A percentile compares a stretch with the other conserved stretches of the same genome.
Evolutionary conservation across 768 basidiomycete genomes (phyloP).

Genomic region (Saitozyma sp.): DNA sequence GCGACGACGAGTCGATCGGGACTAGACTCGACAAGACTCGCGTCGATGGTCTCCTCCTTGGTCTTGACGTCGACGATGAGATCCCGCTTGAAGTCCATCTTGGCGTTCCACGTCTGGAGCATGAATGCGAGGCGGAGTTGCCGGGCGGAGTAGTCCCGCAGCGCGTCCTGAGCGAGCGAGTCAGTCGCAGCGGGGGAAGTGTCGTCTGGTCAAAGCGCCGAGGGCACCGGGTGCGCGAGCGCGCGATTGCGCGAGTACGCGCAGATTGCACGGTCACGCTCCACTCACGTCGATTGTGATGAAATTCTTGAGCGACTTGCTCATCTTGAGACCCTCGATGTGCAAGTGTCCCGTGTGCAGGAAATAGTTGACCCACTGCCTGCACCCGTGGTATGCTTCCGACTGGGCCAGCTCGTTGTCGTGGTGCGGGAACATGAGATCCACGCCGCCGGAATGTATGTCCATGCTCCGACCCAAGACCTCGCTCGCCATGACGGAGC

Average conservation of each 20-base stretch:
- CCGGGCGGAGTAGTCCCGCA: conserved; percentile 76
- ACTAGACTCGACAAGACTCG: conserved; percentile 53
- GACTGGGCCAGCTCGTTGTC: conserved; percentile 98
- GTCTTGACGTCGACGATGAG: conserved; percentile 80
- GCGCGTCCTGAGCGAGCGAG: conserved; percentile 67
- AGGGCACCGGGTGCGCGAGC: no score
- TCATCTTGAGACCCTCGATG: conserved; percentile 98
- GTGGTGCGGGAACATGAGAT: conserved; percentile 98
- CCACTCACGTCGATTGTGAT: conserved; percentile 71
- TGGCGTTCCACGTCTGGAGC: conserved; percentile 84
- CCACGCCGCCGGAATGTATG: conserved; percentile 95
- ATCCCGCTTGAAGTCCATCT: conserved; percentile 90
- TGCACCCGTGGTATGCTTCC: conserved; percentile 93
- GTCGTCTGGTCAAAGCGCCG: background rate
- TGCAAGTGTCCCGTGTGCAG: conserved; percentile 97
- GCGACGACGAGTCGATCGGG: background rate
- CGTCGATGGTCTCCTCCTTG: conserved; percentile 81
- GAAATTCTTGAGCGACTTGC: conserved; percentile 97
- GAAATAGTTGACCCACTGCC: conserved; percentile 98
- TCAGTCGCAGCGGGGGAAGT: background rate
- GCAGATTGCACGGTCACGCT: background rate
- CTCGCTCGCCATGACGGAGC: conserved; percentile 95
- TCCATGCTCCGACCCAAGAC: conserved; percentile 89
- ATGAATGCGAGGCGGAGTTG: conserved; percentile 91
- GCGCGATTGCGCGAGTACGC: no score